phyloP scores from a whole-genome alignment of 1,139 yeast genomes.

The Arxiozyma bovina region DNA sequence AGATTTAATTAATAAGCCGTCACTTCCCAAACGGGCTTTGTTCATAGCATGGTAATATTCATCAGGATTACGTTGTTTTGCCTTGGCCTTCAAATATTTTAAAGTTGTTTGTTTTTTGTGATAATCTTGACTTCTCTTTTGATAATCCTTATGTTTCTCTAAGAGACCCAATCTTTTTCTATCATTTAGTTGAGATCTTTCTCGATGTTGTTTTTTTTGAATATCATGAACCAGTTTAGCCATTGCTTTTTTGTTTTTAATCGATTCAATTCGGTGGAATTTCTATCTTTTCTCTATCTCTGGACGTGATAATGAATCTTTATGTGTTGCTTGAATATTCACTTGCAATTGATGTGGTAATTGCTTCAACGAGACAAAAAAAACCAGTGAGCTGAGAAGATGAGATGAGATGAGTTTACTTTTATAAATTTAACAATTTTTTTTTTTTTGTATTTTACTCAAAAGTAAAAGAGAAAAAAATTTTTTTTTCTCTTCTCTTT shows the following conservation, averaged over 20 bases:
- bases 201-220: conserved; percentile 92
- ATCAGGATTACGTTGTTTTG: conserved; percentile 76
- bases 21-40: conserved; percentile 50
- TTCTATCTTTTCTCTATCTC: not conserved
- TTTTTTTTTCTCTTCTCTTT: not conserved
- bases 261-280: not conserved
- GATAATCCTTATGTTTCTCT: conserved; percentile 93
- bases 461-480: too few relatives aligned
- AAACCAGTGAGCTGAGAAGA: not conserved
- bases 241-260: conserved; percentile 36
- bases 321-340: not conserved
- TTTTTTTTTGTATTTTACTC: not conserved
- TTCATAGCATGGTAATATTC: conserved; percentile 95
- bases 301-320: not conserved
- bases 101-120: conserved; percentile 84
- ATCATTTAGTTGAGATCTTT: conserved; percentile 74
- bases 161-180: conserved; percentile 72
- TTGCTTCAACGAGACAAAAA: too few relatives aligned
- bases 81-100: conserved; percentile 66
- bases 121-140: conserved; percentile 76
- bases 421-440: too few relatives aligned
- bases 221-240: conserved; percentile 77
- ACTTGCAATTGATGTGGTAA: not conserved
- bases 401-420: not conserved
- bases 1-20: conserved; percentile 58